A percentile compares a stretch with the other conserved stretches of the same genome.
These are phyloP conservation scores for Bimuria novae-zelandiae DNA, from an alignment of 2,329 filamentous ascomycete species.

Conservation along the genomic window DNA sequence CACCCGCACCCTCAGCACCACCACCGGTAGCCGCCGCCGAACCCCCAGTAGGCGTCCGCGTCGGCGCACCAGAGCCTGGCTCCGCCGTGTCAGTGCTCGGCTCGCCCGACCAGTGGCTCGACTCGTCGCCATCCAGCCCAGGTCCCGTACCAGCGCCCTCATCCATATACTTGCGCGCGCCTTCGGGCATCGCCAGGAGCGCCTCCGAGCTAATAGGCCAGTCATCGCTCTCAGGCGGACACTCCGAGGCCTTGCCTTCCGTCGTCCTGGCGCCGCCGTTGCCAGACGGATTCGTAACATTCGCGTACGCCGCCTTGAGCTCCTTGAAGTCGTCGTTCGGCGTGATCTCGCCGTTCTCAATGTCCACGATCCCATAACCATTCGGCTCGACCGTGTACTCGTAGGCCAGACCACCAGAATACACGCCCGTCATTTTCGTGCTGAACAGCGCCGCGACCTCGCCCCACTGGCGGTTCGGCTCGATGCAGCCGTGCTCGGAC, in stretches of 20 bases:
- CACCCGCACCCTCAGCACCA: slow-evolving; percentile 19
- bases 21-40: slow-evolving; percentile 7
- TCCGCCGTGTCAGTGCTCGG: slow-evolving; percentile 33
- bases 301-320: slow-evolving; percentile 56
- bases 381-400: slow-evolving; percentile 75
- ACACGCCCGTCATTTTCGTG: slow-evolving; percentile 81
- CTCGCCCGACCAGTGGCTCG: slow-evolving; percentile 37
- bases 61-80: slow-evolving; percentile 34
- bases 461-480: slow-evolving; percentile 77
- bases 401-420: slow-evolving; percentile 94
- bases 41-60: slow-evolving; percentile 25
- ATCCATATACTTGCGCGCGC: slow-evolving; percentile 60
- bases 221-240: slow-evolving; percentile 57
- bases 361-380: slow-evolving; percentile 77
- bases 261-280: slow-evolving; percentile 62
- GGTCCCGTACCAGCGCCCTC: slow-evolving; percentile 61
- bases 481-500: slow-evolving; percentile 90
- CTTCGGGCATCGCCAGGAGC: slow-evolving; percentile 62
- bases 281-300: slow-evolving; percentile 57
- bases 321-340: slow-evolving; percentile 67
- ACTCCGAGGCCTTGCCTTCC: slow-evolving; percentile 55
- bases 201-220: slow-evolving; percentile 59
- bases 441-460: slow-evolving; percentile 82
- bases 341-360: slow-evolving; percentile 60
- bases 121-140: slow-evolving; percentile 58